phyloP scores from a whole-genome alignment of 345 rosid genomes.

The Hypericum androsaemum region DNA sequence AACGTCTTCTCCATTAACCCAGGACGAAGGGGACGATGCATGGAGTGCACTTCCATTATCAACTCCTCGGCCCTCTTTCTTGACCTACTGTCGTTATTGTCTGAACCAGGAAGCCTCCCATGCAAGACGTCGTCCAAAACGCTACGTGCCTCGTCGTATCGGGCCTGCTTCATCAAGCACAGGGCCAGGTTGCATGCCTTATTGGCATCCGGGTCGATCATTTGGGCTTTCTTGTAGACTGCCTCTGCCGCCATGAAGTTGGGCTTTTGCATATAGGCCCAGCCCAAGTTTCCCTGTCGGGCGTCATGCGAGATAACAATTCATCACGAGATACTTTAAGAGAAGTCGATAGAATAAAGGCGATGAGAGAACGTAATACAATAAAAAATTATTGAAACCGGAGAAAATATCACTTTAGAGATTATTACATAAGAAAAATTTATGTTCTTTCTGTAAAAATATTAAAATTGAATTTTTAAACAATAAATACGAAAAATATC shows the following conservation, averaged over 20 bases:
- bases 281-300: conserved; percentile 83
- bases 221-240: conserved; percentile 59
- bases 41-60: conserved; percentile 12
- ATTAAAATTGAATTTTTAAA: no score
- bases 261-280: conserved; percentile 93
- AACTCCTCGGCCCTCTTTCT: conserved; percentile 36
- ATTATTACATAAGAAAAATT: no score
- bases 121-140: conserved; percentile 25
- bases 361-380: no score
- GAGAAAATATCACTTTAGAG: no score
- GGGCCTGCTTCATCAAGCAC: conserved; percentile 60
- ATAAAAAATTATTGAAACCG: no score
- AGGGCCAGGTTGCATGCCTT: conserved; percentile 73
- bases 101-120: conserved; percentile 45
- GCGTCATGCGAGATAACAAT: background rate
- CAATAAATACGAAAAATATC: no score
- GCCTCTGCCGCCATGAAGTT: conserved; percentile 80
- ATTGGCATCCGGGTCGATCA: conserved; percentile 81
- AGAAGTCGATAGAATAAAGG: no score
- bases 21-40: background rate
- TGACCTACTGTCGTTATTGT: conserved; percentile 28
- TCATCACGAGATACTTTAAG: no score
- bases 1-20: background rate
- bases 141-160: conserved; percentile 41
- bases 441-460: no score